Evolutionary conservation across 1,284 basidiomycete genomes (phyloP).

Genomic region (Pseudozyma pruni): DNA sequence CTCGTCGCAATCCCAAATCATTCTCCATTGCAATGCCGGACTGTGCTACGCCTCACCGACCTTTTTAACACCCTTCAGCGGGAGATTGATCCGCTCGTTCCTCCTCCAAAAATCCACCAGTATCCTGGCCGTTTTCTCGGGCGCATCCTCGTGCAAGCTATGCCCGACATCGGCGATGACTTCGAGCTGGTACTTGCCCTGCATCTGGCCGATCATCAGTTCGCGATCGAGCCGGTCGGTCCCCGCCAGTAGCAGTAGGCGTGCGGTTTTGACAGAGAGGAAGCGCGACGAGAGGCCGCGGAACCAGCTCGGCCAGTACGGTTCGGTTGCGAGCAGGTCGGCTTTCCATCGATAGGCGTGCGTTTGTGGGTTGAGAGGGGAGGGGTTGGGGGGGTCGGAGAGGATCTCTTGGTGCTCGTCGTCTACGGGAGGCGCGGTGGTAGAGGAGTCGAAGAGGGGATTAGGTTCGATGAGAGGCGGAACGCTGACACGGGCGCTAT

Average conservation of each 20-base stretch:
- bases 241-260: constrained; percentile 88
- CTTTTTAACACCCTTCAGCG: constrained; percentile 44
- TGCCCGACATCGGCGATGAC: constrained; percentile 89
- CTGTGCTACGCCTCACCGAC: constrained; percentile 47
- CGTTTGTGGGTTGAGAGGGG: not conserved
- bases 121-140: constrained; percentile 79
- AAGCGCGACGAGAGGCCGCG: constrained; percentile 81
- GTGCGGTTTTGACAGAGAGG: constrained; percentile 79
- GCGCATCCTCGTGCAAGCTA: constrained; percentile 94
- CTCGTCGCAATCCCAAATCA: too few species aligned
- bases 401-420: constrained; percentile 31
- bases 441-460: constrained; percentile 9
- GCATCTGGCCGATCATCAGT: constrained; percentile 98
- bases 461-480: constrained; percentile 56
- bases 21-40: too few species aligned
- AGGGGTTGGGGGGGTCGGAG: not conserved
- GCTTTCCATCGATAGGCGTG: constrained; percentile 78
- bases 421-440: not conserved
- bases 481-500: constrained; percentile 64
- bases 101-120: constrained; percentile 89
- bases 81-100: constrained; percentile 74
- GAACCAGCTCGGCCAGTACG: constrained; percentile 96
- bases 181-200: constrained; percentile 86
- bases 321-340: constrained; percentile 82
- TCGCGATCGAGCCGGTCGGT: constrained; percentile 91